A percentile compares a stretch with the other conserved stretches of the same genome.
These are phyloP conservation scores for Fraxinus greggii DNA, from an alignment of 305 asterid species.

Conservation along the genomic window DNA sequence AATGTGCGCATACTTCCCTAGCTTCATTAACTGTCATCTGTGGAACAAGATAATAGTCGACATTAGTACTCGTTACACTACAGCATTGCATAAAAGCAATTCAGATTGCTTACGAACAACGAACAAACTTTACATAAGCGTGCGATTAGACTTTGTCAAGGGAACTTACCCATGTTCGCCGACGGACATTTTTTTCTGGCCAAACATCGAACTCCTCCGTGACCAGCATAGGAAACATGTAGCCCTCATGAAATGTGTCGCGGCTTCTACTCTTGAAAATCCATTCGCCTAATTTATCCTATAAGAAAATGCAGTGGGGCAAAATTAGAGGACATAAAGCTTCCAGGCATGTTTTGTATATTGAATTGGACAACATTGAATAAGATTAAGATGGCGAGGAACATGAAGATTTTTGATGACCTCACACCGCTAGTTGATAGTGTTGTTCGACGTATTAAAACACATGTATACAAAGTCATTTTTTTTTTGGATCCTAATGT, in stretches of 20 bases:
- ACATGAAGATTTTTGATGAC: no score
- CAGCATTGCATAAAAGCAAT: neutral
- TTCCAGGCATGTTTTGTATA: neutral
- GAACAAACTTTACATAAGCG: neutral
- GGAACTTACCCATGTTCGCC: slow-evolving; percentile 68
- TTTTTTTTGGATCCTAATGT: no score
- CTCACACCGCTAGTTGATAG: no score
- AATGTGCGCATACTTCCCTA: slow-evolving; percentile 53
- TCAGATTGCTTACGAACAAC: neutral
- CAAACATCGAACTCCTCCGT: slow-evolving; percentile 77
- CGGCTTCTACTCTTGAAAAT: slow-evolving; percentile 91
- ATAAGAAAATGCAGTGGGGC: slow-evolving; percentile 16
- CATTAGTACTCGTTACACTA: slow-evolving; percentile 25
- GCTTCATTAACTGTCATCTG: slow-evolving; percentile 81
- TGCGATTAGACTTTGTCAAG: neutral
- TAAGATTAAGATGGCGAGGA: neutral
- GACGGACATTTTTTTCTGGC: slow-evolving; percentile 78
- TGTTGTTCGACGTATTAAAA: no score
- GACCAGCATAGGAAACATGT: slow-evolving; percentile 75
- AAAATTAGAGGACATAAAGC: slow-evolving; percentile 16
- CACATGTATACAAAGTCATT: no score
- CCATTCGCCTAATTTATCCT: slow-evolving; percentile 84
- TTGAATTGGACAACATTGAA: neutral
- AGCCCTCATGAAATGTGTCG: slow-evolving; percentile 72
- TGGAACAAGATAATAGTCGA: neutral